phyloP scores from a whole-genome alignment of 495 filamentous ascomycete genomes.

The Trypethelium eluteriae region DNA sequence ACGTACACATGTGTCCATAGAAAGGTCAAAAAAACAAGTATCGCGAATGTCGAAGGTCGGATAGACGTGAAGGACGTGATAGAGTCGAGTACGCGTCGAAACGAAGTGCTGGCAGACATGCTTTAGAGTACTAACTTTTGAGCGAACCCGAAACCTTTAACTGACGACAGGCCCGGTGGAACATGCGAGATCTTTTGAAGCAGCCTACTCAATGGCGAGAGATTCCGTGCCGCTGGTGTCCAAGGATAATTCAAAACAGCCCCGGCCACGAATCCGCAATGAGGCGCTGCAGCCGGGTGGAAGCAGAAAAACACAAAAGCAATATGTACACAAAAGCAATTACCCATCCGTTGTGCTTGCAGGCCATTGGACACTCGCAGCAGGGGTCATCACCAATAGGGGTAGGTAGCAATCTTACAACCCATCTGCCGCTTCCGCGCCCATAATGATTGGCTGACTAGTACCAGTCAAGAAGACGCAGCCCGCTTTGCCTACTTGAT shows the following conservation, averaged over 20 bases:
- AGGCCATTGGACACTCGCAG: background rate
- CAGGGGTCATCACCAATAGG: background rate
- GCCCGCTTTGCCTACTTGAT: background rate
- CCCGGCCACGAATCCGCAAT: background rate
- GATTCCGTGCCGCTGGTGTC: background rate
- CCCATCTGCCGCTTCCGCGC: background rate
- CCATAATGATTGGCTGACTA: background rate
- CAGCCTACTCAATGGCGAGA: background rate
- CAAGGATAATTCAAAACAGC: background rate
- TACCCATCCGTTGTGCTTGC: background rate
- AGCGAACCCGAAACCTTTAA: background rate
- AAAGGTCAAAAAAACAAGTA: background rate
- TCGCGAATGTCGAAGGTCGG: slow-evolving; percentile 7
- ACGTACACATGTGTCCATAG: slow-evolving; percentile 7
- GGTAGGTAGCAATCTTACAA: background rate
- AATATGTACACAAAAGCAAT: background rate
- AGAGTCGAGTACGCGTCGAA: background rate
- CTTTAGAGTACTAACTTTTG: background rate
- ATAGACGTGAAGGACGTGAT: background rate
- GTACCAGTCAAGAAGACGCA: background rate
- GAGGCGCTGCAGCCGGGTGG: slow-evolving; percentile 1
- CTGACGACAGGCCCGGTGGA: background rate
- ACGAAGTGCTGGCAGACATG: slow-evolving; percentile 2
- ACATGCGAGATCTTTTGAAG: background rate
- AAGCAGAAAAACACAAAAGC: background rate